Conservation (phyloP, 176 grass and related monocot species). For the Eragrostis curvula region DNA sequence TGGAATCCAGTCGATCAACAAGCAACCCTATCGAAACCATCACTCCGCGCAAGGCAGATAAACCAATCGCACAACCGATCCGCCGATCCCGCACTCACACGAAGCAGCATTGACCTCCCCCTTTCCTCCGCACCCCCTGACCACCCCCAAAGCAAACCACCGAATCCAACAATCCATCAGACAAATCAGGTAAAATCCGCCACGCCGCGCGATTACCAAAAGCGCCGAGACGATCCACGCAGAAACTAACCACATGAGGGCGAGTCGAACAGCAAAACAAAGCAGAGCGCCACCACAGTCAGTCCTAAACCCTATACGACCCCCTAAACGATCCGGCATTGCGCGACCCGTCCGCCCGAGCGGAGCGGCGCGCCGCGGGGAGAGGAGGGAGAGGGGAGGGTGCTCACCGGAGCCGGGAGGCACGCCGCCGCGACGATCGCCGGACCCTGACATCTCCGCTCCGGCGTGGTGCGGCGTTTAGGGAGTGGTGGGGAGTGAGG, state of each 20-base stretch:
- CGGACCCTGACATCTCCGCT: slow-evolving; percentile 22
- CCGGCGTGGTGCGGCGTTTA: slow-evolving; percentile 3
- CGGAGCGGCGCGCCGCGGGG: too few relatives aligned
- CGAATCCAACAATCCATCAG: neutral
- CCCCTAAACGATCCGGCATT: slow-evolving; percentile 21
- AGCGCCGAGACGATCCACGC: neutral
- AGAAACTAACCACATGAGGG: neutral
- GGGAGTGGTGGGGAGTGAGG: neutral
- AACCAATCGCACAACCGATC: slow-evolving; percentile 2
- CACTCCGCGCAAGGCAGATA: neutral
- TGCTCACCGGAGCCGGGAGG: slow-evolving; percentile 34
- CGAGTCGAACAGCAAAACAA: neutral
- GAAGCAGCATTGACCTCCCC: slow-evolving; percentile 25
- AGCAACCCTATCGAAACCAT: neutral
- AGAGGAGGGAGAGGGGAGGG: neutral
- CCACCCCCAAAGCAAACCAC: neutral
- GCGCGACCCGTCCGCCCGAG: neutral
- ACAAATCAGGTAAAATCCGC: neutral
- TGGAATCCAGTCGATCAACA: slow-evolving; percentile 2
- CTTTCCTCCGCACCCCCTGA: too few relatives aligned
- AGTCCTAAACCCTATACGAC: slow-evolving; percentile 12
- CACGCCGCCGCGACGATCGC: slow-evolving; percentile 35
- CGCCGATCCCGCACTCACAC: neutral
- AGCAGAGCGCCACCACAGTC: too few relatives aligned
- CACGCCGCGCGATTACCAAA: neutral